phyloP scores from a whole-genome alignment of 192 early-diverging fungal genomes.

The Phycomyces nitens region DNA sequence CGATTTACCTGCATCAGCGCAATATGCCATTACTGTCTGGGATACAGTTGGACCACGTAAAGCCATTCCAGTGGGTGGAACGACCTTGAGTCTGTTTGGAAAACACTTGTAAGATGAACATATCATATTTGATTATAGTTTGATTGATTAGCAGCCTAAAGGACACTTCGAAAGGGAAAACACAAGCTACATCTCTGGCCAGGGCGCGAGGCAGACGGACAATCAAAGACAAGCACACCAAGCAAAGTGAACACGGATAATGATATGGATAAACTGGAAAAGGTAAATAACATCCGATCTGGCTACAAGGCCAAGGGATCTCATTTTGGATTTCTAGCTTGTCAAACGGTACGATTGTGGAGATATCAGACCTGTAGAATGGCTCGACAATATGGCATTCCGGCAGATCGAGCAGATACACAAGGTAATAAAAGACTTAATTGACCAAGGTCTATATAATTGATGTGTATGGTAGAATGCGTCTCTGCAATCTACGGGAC shows the following conservation, averaged over 20 bases:
- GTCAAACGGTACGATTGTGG: conserved; percentile 84
- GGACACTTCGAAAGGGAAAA: conserved; percentile 82
- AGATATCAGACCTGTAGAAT: conserved; percentile 82
- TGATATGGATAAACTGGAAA: conserved; percentile 86
- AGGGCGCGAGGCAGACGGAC: conserved; percentile 62
- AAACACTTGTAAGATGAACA: conserved; percentile 56
- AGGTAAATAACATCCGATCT: conserved; percentile 43
- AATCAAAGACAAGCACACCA: conserved; percentile 48
- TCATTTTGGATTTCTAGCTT: conserved; percentile 35
- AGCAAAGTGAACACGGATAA: conserved; percentile 47
- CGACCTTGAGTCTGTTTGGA: conserved; percentile 79
- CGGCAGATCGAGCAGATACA: conserved; percentile 84
- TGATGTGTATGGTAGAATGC: neutral
- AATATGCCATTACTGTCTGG: conserved; percentile 77
- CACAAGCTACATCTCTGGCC: conserved; percentile 76
- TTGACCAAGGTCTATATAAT: too few species aligned
- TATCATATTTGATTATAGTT: neutral
- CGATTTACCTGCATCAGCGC: conserved; percentile 73
- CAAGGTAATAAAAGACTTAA: conserved; percentile 40
- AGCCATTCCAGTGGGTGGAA: conserved; percentile 69
- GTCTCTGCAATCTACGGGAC: conserved; percentile 49
- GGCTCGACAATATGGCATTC: conserved; percentile 91
- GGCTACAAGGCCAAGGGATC: neutral
- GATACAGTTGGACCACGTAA: conserved; percentile 73
- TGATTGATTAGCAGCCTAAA: conserved; percentile 24